phyloP scores from a whole-genome alignment of 139 green algal species.

The Picochlorum sp. region DNA sequence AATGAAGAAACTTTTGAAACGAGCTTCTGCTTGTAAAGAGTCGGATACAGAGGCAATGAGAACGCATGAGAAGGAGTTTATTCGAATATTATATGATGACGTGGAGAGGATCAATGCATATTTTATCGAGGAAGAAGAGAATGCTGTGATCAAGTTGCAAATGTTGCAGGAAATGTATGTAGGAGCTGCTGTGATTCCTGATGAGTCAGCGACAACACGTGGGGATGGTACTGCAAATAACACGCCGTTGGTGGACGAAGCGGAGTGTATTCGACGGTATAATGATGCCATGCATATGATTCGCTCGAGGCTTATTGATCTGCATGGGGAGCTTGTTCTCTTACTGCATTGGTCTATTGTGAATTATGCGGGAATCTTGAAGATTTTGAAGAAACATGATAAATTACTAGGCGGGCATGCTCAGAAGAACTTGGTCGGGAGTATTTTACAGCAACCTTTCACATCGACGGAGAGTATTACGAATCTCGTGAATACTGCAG shows the following conservation, averaged over 20 bases:
- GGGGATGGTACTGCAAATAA: too few species aligned
- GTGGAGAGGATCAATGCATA: conserved; percentile 52
- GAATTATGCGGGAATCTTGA: conserved; percentile 69
- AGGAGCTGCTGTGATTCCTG: background rate
- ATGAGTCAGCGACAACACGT: too few species aligned
- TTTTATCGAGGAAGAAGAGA: conserved; percentile 73
- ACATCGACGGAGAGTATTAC: conserved; percentile 57
- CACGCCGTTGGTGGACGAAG: too few species aligned
- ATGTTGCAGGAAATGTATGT: conserved; percentile 20
- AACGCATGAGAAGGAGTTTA: background rate
- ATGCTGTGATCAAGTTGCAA: conserved; percentile 64
- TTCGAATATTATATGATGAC: conserved; percentile 6
- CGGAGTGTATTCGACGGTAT: background rate
- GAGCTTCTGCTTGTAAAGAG: conserved; percentile 15
- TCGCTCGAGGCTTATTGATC: conserved; percentile 13
- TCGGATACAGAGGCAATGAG: background rate
- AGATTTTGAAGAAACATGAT: conserved; percentile 86
- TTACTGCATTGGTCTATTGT: conserved; percentile 70
- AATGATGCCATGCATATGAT: background rate
- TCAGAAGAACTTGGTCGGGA: conserved; percentile 48
- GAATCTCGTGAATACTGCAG: conserved; percentile 45
- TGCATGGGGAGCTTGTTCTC: conserved; percentile 53
- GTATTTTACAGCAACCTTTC: conserved; percentile 67
- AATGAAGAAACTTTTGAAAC: conserved; percentile 44
- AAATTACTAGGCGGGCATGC: conserved; percentile 61